Evolutionary conservation across 1,284 basidiomycete species (phyloP).

Genomic region (Boletus semigastroideus): DNA sequence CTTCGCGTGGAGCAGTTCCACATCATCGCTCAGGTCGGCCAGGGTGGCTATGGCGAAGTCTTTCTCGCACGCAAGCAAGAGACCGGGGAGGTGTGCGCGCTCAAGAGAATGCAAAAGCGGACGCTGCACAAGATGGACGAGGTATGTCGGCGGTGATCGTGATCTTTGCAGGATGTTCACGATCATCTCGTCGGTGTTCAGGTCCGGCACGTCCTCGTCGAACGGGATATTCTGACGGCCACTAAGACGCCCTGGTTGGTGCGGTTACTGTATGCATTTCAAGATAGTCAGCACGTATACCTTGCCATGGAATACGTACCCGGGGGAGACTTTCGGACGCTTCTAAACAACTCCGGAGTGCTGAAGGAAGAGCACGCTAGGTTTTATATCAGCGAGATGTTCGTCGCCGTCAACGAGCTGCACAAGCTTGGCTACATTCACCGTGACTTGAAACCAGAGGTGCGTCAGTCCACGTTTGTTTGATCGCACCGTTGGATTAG

Average conservation of each 20-base stretch:
- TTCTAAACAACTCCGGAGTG: slow-evolving; percentile 94
- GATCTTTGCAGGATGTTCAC: slow-evolving; percentile 6
- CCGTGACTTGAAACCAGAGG: slow-evolving; percentile 97
- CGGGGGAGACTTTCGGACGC: slow-evolving; percentile 92
- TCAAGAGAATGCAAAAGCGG: slow-evolving; percentile 95
- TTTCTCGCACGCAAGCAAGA: slow-evolving; percentile 91
- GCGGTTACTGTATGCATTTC: slow-evolving; percentile 89
- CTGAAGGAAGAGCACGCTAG: slow-evolving; percentile 93
- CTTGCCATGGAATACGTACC: slow-evolving; percentile 99
- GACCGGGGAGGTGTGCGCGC: slow-evolving; percentile 89
- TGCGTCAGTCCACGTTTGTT: slow-evolving; percentile 31
- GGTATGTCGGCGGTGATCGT: slow-evolving; percentile 39
- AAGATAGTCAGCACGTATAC: slow-evolving; percentile 86
- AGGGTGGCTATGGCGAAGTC: slow-evolving; percentile 96
- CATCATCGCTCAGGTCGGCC: slow-evolving; percentile 95
- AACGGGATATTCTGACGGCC: slow-evolving; percentile 92
- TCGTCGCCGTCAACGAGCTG: slow-evolving; percentile 84
- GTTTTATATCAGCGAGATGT: slow-evolving; percentile 97
- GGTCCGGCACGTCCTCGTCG: slow-evolving; percentile 94
- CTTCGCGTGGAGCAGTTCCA: slow-evolving; percentile 89
- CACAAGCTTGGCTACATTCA: slow-evolving; percentile 97
- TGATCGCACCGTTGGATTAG: not conserved
- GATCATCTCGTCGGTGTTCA: slow-evolving; percentile 29
- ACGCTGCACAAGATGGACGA: slow-evolving; percentile 97
- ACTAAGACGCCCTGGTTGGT: slow-evolving; percentile 97